Conservation (phyloP, 768 basidiomycete genomes). For the Collybiopsis confluens region DNA sequence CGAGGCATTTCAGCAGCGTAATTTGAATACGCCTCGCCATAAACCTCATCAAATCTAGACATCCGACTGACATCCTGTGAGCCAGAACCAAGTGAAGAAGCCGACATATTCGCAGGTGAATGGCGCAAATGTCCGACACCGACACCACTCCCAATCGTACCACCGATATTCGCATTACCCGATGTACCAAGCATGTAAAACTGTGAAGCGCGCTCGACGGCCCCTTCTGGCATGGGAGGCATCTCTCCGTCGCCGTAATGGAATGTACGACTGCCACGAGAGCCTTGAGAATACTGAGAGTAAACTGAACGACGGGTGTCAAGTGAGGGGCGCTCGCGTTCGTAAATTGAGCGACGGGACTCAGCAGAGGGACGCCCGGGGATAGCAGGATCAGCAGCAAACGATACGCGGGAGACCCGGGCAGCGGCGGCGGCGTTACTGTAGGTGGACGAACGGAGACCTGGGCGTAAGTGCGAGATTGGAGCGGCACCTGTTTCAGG, state of each 20-base stretch:
- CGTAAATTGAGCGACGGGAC: constrained; percentile 25
- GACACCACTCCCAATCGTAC: not conserved
- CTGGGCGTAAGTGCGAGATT: constrained; percentile 44
- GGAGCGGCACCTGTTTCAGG: constrained; percentile 7
- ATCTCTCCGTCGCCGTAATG: constrained; percentile 2
- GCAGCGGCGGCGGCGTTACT: constrained; percentile 22
- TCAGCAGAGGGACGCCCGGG: constrained; percentile 38
- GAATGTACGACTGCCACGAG: constrained; percentile 15
- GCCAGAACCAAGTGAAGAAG: not conserved
- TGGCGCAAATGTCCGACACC: not conserved
- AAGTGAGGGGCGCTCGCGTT: constrained; percentile 13
- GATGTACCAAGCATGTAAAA: not conserved
- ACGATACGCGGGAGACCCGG: constrained; percentile 61
- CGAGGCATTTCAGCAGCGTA: not conserved
- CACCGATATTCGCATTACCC: not conserved
- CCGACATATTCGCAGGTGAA: not conserved
- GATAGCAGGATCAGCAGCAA: constrained; percentile 51
- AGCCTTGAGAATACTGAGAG: constrained; percentile 31
- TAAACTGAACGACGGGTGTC: constrained; percentile 3
- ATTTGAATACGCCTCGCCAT: constrained; percentile 4
- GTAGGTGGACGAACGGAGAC: constrained; percentile 44
- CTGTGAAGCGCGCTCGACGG: constrained; percentile 1
- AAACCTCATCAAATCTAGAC: constrained; percentile 8
- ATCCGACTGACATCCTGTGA: not conserved
- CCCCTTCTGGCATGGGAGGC: constrained; percentile 10